Evolutionary conservation across 2,329 filamentous ascomycete species (phyloP), one percentile per base, ranked within the genome.

Genomic region (Taxawa tesnikishii): DNA sequence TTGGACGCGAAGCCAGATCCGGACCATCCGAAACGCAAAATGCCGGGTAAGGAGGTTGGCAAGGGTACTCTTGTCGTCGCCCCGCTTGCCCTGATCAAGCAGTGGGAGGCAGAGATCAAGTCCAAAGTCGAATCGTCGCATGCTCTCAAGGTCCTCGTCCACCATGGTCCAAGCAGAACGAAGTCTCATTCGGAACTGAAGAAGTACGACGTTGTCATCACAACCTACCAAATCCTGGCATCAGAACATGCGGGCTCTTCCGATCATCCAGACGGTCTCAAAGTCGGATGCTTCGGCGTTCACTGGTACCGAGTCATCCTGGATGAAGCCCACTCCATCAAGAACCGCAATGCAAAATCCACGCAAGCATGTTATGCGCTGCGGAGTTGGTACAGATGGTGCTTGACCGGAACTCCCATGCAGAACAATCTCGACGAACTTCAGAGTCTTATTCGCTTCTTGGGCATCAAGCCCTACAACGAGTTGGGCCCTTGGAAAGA

Each of bases 381-480:
- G 18, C 68, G 79, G 17, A 78, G 83, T 13, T 80, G 90, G 53
- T 96, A 94, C 48, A 72, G 90, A 38, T 98, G 90, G 90, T 96
- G 90, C 50, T 61, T 98, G 39, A 94, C 87, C 1, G 90, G 90
- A 32, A 98, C 90, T 2, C 90, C 90, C 0, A 85, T 98, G 79
- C 90, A 98, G 53, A 98, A 98, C 59, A 96, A 94, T 47, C 71
- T 98, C 5, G 90, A 98, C 43, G 90, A 98, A 56, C 63, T 98
- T 31, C 90, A 98, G 51, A 93, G 84, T 43, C 62, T 98, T 33
- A 83, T 98, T 53, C 83, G 79, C 39, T 98, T 98, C 55, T 67
- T 98, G 23, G 77, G 83, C 11, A 94, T 98, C 50, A 80, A 82
- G 44, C 90, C 90, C 1, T 96, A 90, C 49, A 79, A 92, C 47